Evolutionary conservation across 2,329 filamentous ascomycete species (phyloP).

Genomic region (Alternaria sp.): DNA sequence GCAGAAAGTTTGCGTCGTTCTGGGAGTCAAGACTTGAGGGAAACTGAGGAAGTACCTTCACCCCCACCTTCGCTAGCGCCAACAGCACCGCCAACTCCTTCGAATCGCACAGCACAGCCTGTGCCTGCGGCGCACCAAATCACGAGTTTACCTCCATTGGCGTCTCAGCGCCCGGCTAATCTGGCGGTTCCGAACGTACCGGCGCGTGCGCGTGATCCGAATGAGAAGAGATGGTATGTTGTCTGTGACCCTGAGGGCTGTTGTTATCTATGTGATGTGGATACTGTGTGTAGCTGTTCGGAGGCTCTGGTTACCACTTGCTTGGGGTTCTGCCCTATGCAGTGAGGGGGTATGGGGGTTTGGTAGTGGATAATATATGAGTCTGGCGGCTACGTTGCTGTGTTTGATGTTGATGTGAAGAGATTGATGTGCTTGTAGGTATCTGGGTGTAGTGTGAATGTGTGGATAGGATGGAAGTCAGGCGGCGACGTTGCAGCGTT

Average conservation of each 20-base stretch:
- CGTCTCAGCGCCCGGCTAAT: too few relatives aligned
- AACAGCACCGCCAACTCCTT: background rate
- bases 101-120: background rate
- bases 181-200: background rate
- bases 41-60: background rate
- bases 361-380: background rate
- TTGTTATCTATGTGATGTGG: background rate
- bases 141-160: background rate
- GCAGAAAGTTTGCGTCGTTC: background rate
- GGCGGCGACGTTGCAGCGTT: background rate
- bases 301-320: background rate
- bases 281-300: background rate
- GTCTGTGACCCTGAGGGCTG: background rate
- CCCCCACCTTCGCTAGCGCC: background rate
- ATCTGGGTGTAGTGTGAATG: background rate
- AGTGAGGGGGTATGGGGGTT: background rate
- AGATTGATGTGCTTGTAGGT: background rate
- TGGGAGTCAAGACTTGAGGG: background rate
- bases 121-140: background rate
- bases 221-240: background rate
- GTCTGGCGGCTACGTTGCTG: background rate
- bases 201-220: background rate
- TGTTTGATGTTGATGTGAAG: background rate
- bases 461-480: fast-evolving
- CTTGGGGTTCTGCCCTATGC: background rate